phyloP scores from a whole-genome alignment of 345 rosid species.

The Hibiscus trionum region DNA sequence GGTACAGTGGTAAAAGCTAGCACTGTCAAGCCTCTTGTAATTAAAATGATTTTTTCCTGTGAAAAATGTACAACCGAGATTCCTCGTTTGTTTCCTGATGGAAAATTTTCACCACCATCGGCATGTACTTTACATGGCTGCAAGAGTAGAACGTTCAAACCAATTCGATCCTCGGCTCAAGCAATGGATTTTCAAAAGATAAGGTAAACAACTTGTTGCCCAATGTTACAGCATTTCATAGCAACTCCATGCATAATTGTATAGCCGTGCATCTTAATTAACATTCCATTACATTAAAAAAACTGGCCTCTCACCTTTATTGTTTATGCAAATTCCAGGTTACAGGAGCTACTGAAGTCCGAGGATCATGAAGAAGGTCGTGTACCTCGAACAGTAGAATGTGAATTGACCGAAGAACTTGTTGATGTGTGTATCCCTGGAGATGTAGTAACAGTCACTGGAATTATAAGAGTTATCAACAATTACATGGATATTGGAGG shows the following conservation, averaged over 20 bases:
- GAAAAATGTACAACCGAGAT: slow-evolving; percentile 64
- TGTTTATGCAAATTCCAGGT: slow-evolving; percentile 30
- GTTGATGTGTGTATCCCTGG: slow-evolving; percentile 93
- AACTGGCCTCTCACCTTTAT: background rate
- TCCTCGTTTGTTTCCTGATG: slow-evolving; percentile 63
- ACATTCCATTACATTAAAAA: background rate
- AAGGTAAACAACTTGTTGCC: slow-evolving; percentile 34
- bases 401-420: slow-evolving; percentile 89
- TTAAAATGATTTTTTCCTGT: slow-evolving; percentile 69
- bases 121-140: slow-evolving; percentile 70
- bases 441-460: slow-evolving; percentile 94
- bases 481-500: slow-evolving; percentile 95
- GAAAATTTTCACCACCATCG: slow-evolving; percentile 80
- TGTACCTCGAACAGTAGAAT: slow-evolving; percentile 95
- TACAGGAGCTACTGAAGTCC: slow-evolving; percentile 67
- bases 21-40: slow-evolving; percentile 78
- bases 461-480: slow-evolving; percentile 78
- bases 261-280: background rate
- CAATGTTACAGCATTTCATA: background rate
- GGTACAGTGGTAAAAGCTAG: slow-evolving; percentile 87
- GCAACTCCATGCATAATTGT: background rate
- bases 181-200: slow-evolving; percentile 90
- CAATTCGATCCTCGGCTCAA: slow-evolving; percentile 68
- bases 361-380: slow-evolving; percentile 98
- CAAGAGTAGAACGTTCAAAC: slow-evolving; percentile 68